Percentiles rank a stretch among this genome's conserved stretches.
Conservation (phyloP, 2,329 filamentous ascomycete species). For the Thyridium curvatum region DNA sequence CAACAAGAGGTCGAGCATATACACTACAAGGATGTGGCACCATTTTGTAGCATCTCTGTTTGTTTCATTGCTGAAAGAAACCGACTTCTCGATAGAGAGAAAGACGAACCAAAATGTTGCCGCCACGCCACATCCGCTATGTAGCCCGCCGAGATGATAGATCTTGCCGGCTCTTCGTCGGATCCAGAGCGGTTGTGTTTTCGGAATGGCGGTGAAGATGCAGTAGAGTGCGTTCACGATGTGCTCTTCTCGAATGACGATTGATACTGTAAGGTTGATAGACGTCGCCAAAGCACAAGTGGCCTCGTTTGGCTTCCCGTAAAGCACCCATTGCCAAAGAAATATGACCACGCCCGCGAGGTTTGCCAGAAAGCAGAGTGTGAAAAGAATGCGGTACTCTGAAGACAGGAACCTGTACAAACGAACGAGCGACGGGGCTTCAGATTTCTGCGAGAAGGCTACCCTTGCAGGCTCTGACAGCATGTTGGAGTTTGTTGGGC, state of each 20-base stretch:
- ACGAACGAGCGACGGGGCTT: no score
- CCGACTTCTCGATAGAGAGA: constrained; percentile 22
- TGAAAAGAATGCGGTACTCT: constrained; percentile 48
- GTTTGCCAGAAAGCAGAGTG: constrained; percentile 43
- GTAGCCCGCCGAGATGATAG: constrained; percentile 45
- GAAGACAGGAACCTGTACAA: neutral
- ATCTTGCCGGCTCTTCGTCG: constrained; percentile 40
- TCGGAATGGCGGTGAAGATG: constrained; percentile 10
- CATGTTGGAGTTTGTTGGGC: no score
- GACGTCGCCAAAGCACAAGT: constrained; percentile 16
- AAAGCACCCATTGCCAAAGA: constrained; percentile 8
- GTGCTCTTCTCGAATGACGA: constrained; percentile 46
- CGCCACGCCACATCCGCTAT: constrained; percentile 40
- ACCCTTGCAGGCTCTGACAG: no score
- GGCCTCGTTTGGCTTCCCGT: constrained; percentile 9
- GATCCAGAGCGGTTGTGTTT: constrained; percentile 36
- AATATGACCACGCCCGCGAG: constrained; percentile 35
- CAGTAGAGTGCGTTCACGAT: constrained; percentile 36
- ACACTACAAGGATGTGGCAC: constrained; percentile 41
- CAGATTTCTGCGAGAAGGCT: no score
- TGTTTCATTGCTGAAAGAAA: constrained; percentile 10
- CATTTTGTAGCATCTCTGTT: constrained; percentile 17
- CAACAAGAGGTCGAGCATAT: constrained; percentile 45
- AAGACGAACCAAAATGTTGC: constrained; percentile 39
- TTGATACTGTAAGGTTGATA: constrained; percentile 38